Conservation (phyloP, 2,329 filamentous ascomycete species). For the Trichophyton simii region DNA sequence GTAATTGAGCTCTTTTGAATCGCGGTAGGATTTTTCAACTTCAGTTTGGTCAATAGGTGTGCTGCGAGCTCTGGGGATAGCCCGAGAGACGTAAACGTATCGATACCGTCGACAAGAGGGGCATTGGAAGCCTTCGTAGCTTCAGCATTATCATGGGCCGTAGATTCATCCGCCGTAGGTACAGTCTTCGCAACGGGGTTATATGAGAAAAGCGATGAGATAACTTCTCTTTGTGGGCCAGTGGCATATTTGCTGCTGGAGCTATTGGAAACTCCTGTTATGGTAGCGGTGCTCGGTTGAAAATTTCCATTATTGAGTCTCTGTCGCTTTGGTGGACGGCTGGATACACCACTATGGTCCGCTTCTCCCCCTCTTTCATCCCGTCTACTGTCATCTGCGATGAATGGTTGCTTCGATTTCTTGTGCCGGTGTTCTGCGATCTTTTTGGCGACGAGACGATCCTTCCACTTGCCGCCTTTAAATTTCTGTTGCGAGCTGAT, state of each 20-base stretch:
- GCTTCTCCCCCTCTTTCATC: slow-evolving; percentile 23
- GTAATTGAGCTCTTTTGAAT: slow-evolving; percentile 86
- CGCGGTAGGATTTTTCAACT: slow-evolving; percentile 79
- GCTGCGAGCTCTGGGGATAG: slow-evolving; percentile 67
- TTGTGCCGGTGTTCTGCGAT: slow-evolving; percentile 43
- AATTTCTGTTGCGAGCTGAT: slow-evolving; percentile 51
- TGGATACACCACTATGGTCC: slow-evolving; percentile 11
- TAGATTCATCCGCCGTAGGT: slow-evolving; percentile 18
- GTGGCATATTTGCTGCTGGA: slow-evolving; percentile 10
- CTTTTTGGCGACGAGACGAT: slow-evolving; percentile 70
- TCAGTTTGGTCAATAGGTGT: slow-evolving; percentile 73
- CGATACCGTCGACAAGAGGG: slow-evolving; percentile 68
- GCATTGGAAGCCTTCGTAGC: slow-evolving; percentile 75
- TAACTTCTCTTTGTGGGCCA: slow-evolving; percentile 44
- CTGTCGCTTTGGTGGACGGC: slow-evolving; percentile 31
- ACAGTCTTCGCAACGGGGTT: slow-evolving; percentile 60
- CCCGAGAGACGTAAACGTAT: slow-evolving; percentile 76
- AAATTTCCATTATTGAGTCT: slow-evolving; percentile 29
- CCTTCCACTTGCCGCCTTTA: slow-evolving; percentile 88
- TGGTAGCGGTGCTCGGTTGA: slow-evolving; percentile 16
- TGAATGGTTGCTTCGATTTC: slow-evolving; percentile 18
- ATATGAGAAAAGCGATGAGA: slow-evolving; percentile 84
- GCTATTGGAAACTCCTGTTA: slow-evolving; percentile 5
- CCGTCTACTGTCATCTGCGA: neutral
- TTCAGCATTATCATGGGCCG: slow-evolving; percentile 32